Conservation (phyloP, 2,329 filamentous ascomycete genomes). For the Endothia cerciana region DNA sequence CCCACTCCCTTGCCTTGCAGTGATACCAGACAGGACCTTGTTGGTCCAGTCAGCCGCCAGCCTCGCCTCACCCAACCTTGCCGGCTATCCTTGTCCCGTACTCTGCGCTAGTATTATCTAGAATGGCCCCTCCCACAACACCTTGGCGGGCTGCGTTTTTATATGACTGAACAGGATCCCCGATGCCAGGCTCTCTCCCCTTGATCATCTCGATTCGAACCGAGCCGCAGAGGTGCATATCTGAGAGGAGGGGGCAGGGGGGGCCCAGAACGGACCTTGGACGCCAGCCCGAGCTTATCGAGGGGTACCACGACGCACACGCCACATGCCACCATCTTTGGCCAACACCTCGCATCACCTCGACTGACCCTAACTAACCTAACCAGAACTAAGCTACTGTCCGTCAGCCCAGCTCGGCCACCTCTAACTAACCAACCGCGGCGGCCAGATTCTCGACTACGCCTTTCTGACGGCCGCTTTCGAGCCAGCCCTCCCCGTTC, state of each 20-base stretch:
- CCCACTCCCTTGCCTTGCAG: not conserved
- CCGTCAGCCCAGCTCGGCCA: not conserved
- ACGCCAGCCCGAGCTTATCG: conserved; percentile 14
- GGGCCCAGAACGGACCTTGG: too few species aligned
- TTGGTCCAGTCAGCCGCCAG: conserved; percentile 12
- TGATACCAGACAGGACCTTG: not conserved
- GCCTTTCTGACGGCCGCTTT: not conserved
- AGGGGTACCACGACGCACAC: conserved; percentile 12
- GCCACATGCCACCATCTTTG: conserved; percentile 1
- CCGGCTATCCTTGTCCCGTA: not conserved
- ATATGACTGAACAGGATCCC: too few species aligned
- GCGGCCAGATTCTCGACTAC: not conserved
- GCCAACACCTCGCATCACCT: conserved; percentile 3
- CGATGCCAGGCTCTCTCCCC: too few species aligned
- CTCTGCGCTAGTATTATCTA: not conserved
- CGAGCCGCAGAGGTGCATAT: too few species aligned
- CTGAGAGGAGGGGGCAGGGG: not conserved
- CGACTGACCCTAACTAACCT: not conserved
- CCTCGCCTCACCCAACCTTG: not conserved
- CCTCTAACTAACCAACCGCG: not conserved
- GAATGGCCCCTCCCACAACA: too few species aligned
- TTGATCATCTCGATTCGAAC: too few species aligned
- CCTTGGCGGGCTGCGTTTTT: too few species aligned
- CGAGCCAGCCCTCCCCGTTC: not conserved
- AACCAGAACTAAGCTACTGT: not conserved